phyloP scores from a whole-genome alignment of 192 early-diverging fungal genomes.

The Coemansia sp. region DNA sequence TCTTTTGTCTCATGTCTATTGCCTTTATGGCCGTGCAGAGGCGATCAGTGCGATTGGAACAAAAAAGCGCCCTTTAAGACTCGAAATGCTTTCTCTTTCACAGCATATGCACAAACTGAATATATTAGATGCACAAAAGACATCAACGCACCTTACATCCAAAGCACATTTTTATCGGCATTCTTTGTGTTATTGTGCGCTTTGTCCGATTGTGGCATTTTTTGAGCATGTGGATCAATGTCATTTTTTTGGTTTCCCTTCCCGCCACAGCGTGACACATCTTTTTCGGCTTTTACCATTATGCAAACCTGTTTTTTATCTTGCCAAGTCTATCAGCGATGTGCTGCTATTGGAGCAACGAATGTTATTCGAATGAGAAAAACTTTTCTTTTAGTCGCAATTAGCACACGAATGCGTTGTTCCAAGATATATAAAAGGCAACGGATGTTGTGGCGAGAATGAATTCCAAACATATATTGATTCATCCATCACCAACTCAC shows the following conservation, averaged over 20 bases:
- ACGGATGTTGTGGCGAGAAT: background rate
- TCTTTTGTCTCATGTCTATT: background rate
- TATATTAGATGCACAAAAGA: background rate
- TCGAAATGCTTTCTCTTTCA: no score
- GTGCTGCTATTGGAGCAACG: no score
- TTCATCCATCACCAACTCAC: background rate
- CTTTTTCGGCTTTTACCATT: background rate
- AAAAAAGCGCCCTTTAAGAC: no score
- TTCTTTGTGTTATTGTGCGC: conserved; percentile 3
- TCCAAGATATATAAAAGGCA: background rate
- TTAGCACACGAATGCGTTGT: background rate
- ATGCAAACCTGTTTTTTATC: background rate
- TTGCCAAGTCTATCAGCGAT: background rate
- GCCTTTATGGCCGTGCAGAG: background rate
- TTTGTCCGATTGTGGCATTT: background rate
- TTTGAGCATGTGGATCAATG: background rate
- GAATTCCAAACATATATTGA: background rate
- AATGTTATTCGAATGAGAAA: no score
- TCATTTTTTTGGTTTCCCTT: background rate
- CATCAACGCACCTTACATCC: background rate
- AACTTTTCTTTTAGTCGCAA: no score
- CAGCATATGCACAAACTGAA: no score
- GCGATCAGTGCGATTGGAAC: no score
- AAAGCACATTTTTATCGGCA: background rate
- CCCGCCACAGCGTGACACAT: background rate